Evolutionary conservation across 768 basidiomycete genomes (phyloP).

Genomic region (Tylopilus subfusipes): DNA sequence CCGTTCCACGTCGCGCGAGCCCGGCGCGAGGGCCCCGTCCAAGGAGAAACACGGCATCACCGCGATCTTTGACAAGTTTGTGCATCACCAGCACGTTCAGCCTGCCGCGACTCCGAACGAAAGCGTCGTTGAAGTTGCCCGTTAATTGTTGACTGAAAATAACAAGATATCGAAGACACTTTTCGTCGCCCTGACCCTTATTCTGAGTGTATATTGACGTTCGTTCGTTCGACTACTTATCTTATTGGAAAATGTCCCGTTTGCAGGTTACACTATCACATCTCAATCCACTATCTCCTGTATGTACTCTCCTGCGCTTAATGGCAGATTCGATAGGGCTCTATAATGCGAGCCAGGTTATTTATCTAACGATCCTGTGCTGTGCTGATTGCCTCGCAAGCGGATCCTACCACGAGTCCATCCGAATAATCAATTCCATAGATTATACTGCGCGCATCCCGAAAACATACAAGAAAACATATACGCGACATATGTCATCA

Average conservation of each 20-base stretch:
- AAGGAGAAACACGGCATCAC: constrained; percentile 32
- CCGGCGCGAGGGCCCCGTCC: constrained; percentile 20
- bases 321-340: neutral
- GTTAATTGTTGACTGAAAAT: neutral
- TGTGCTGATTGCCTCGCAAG: neutral
- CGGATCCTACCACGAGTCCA: neutral
- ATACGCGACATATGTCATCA: constrained; percentile 2
- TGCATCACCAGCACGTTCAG: constrained; percentile 16
- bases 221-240: neutral
- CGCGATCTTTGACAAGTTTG: constrained; percentile 29
- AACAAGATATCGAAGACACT: neutral
- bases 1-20: constrained; percentile 32
- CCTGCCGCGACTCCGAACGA: neutral
- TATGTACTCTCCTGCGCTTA: neutral
- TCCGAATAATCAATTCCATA: neutral
- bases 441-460: constrained; percentile 11
- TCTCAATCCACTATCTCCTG: neutral
- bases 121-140: neutral
- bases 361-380: neutral
- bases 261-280: neutral
- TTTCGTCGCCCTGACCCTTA: neutral
- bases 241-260: neutral
- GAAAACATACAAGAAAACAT: constrained; percentile 7
- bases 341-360: neutral
- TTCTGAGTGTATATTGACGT: neutral